Base-by-base conservation (phyloP, 2,329 filamentous ascomycete genomes). In the Cladosporium sp. region DNA sequence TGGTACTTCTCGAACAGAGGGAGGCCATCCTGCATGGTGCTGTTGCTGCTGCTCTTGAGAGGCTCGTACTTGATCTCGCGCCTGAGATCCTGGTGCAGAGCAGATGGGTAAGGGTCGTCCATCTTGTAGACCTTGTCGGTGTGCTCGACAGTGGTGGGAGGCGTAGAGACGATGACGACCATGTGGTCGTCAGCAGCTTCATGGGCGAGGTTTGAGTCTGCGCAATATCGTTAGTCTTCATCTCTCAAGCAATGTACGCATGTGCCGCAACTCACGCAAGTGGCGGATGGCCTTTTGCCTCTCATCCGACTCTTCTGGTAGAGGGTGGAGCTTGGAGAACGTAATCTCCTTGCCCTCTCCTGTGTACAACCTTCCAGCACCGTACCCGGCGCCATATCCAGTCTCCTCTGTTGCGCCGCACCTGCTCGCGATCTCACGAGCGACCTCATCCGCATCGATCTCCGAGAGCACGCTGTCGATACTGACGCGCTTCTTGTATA, bases 1-100 rank as follows among this genome's bases (percentile, higher is more conserved):
- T 97, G 91, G 78, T 99, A 99, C 78, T 91, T 93, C 79, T 96
- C 91, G 73, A 99, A 98, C 52, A 96, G 79, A 4, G 87, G 83
- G 33, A 83, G 77, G 40, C 78, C 82, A 16, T 70, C 69, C 55
- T 77, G 72, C 14, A 63, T 67, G 57, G 67, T 57, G 49, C 67
- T 52, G 52, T 59, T 64, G 62, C 69, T 59, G 62, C 69, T 64
- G 63, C 55, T 52, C 63, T 69, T 62, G 69, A 73, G 66, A 64
- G 77, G 75, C 69, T 68, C 57, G 59, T 53, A 60, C 44, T 80
- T 69, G 21, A 84, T 78, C 70, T 87, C 84, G 70, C 92, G 86
- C 85, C 91, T 95, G 69, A 95, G 79, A 68, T 94, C 91, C 76
- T 88, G 86, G 72, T 91, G 90, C 59, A 90, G 74, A 14, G 84